Evolutionary conservation across 2,329 filamentous ascomycete species (phyloP).

Genomic region (Pseudogymnoascus sp.): DNA sequence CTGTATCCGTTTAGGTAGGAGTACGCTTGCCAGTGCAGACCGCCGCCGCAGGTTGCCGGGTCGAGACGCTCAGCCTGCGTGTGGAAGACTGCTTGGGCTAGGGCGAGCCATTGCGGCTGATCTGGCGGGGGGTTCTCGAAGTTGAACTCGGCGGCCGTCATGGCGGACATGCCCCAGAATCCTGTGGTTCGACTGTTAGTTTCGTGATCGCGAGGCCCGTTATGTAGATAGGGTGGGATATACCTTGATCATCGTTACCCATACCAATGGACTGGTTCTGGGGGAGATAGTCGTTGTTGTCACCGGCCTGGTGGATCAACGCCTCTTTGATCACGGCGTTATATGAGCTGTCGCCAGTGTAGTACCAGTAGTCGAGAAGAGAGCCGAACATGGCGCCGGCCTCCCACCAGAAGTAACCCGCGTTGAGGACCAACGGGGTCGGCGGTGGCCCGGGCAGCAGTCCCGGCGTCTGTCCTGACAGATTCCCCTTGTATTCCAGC

Average conservation of each 20-base stretch:
- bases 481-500: constrained; percentile 41
- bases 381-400: constrained; percentile 66
- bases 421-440: neutral
- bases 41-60: constrained; percentile 53
- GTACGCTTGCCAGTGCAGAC: constrained; percentile 78
- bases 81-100: constrained; percentile 75
- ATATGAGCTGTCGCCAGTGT: constrained; percentile 62
- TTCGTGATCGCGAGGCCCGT: neutral
- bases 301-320: constrained; percentile 64
- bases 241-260: constrained; percentile 61
- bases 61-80: constrained; percentile 69
- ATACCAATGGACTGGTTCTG: constrained; percentile 50
- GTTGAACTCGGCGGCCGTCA: constrained; percentile 60
- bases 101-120: constrained; percentile 56
- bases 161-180: constrained; percentile 63
- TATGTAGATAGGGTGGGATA: neutral
- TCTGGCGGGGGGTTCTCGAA: constrained; percentile 46
- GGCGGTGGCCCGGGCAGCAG: constrained; percentile 33
- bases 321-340: constrained; percentile 46
- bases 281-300: constrained; percentile 68
- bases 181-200: constrained; percentile 20
- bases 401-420: constrained; percentile 46
- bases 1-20: constrained; percentile 71
- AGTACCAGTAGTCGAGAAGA: constrained; percentile 73
- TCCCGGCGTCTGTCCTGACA: constrained; percentile 41